A percentile compares a stretch with the other conserved stretches of the same genome.
Evolutionary conservation across 75 land plant species (phyloP).

Genomic region (Picea sitchensis): DNA sequence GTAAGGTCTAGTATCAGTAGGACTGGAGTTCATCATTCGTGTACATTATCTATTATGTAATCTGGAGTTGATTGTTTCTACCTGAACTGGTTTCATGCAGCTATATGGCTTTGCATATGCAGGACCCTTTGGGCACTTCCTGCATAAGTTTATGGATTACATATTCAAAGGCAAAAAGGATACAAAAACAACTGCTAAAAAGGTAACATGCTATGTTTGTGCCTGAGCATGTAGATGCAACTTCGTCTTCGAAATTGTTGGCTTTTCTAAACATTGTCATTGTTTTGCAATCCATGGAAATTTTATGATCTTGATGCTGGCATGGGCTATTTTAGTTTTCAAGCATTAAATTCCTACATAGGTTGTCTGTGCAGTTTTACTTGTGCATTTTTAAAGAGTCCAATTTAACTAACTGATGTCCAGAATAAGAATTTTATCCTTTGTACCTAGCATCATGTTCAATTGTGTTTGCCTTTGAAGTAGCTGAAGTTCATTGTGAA

Average conservation of each 20-base stretch:
- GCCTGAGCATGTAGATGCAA: background rate
- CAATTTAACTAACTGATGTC: background rate
- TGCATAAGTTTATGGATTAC: constrained; percentile 70
- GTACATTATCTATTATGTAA: background rate
- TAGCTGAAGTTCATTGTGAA: background rate
- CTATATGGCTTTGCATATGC: constrained; percentile 76
- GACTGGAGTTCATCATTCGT: background rate
- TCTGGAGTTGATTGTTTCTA: background rate
- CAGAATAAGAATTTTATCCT: background rate
- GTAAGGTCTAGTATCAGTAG: background rate
- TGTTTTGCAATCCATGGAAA: constrained; percentile 8
- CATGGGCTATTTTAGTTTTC: background rate
- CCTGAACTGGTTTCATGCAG: constrained; percentile 41
- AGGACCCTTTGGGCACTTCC: constrained; percentile 91
- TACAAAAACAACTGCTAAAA: constrained; percentile 62
- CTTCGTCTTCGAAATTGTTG: background rate
- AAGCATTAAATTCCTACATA: background rate
- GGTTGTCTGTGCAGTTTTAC: background rate
- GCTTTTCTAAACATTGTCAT: background rate
- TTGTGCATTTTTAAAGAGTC: background rate
- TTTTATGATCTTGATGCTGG: background rate
- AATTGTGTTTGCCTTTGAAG: background rate
- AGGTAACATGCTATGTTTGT: constrained; percentile 39
- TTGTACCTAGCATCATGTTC: background rate
- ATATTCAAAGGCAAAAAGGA: constrained; percentile 80